Evolutionary conservation across 2,329 filamentous ascomycete genomes (phyloP).

Genomic region (Aspergillus brasiliensis): DNA sequence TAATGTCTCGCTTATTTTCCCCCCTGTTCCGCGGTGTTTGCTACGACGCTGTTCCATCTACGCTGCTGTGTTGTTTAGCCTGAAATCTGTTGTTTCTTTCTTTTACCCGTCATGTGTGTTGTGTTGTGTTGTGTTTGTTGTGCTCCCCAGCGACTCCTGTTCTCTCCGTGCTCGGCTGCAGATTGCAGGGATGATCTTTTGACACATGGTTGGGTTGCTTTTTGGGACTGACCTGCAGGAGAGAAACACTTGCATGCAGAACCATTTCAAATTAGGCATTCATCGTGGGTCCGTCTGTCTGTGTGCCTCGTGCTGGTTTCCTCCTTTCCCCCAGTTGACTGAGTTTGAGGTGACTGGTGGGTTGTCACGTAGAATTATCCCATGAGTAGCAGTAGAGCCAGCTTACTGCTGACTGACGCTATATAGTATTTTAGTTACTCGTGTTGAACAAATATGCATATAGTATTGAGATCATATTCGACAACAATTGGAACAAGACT

Average conservation of each 20-base stretch:
- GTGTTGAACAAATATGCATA: too few species aligned
- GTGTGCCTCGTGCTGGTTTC: not conserved
- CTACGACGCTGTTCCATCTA: constrained; percentile 3
- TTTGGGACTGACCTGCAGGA: constrained; percentile 12
- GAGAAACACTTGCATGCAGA: constrained; percentile 3
- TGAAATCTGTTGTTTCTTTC: constrained; percentile 5
- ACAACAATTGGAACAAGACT: too few species aligned
- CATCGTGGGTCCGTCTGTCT: not conserved
- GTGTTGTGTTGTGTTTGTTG: not conserved
- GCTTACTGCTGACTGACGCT: too few species aligned
- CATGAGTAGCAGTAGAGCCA: too few species aligned
- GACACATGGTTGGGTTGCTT: constrained; percentile 12
- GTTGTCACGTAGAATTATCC: too few species aligned
- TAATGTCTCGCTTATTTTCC: not conserved
- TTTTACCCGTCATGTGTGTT: not conserved
- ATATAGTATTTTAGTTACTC: too few species aligned
- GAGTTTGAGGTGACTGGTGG: too few species aligned
- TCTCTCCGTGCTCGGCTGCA: not conserved
- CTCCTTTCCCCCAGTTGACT: not conserved
- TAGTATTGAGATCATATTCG: too few species aligned
- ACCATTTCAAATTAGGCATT: constrained; percentile 1
- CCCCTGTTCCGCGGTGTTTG: not conserved
- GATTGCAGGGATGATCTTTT: constrained; percentile 8
- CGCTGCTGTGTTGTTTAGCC: constrained; percentile 12
- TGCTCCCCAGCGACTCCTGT: not conserved